phyloP scores from a whole-genome alignment of 441 rosid genomes.

The Populus hybrid region DNA sequence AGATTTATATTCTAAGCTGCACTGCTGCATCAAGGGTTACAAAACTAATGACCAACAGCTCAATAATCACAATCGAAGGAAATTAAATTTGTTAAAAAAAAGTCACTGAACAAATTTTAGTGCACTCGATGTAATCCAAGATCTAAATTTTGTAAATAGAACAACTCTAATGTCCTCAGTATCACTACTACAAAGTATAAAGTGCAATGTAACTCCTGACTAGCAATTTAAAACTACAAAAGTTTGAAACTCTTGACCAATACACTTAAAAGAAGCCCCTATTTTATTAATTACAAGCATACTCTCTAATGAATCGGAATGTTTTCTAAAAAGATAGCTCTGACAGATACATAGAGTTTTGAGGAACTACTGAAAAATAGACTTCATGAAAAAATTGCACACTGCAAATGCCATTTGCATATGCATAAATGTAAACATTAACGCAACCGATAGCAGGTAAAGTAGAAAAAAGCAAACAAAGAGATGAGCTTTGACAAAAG shows the following conservation, averaged over 20 bases:
- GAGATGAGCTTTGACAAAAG: neutral
- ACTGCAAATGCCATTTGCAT: constrained; percentile 36
- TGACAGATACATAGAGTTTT: neutral
- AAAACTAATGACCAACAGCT: neutral
- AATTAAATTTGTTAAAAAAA: no score
- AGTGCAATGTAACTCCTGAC: neutral
- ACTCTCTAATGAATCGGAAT: no score
- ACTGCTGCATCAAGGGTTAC: neutral
- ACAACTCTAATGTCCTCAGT: neutral
- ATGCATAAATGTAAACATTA: neutral
- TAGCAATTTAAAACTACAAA: no score
- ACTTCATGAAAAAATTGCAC: constrained; percentile 59
- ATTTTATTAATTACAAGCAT: no score
- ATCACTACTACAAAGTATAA: neutral
- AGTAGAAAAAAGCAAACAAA: neutral
- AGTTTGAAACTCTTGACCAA: no score
- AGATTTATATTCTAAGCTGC: neutral
- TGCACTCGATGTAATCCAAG: neutral
- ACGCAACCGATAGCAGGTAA: neutral
- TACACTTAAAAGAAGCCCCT: neutral
- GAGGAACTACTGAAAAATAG: neutral
- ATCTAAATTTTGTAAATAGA: neutral
- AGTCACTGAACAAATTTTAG: neutral
- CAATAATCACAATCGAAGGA: neutral
- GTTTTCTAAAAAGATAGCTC: neutral